A percentile compares a stretch with the other conserved stretches of the same genome.
Evolutionary conservation across 1,284 basidiomycete genomes (phyloP).

Genomic region (Cryptococcus sp.): DNA sequence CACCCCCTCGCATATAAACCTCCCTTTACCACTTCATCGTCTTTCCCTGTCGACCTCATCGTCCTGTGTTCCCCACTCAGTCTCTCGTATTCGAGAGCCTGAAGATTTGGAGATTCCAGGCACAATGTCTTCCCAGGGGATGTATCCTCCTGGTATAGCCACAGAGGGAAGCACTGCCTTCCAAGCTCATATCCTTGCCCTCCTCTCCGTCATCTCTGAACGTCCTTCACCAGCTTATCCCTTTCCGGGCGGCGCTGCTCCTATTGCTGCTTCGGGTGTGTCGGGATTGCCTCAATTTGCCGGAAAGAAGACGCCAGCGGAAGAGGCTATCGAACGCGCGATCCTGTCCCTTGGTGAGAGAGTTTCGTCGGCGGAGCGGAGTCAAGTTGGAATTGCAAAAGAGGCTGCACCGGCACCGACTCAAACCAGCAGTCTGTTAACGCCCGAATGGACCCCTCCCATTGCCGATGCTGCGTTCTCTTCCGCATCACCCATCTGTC

Average conservation of each 20-base stretch:
- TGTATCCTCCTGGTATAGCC: constrained; percentile 19
- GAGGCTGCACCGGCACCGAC: constrained; percentile 1
- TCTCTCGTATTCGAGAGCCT: too few relatives aligned
- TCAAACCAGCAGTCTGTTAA: constrained; percentile 19
- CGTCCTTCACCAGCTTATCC: constrained; percentile 45
- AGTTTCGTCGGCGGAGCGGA: constrained; percentile 27
- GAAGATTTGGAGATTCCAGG: too few relatives aligned
- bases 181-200: constrained; percentile 40
- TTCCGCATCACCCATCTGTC: constrained; percentile 17
- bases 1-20: too few relatives aligned
- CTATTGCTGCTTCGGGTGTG: constrained; percentile 2
- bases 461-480: constrained; percentile 1
- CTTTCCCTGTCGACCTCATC: too few relatives aligned
- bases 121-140: constrained; percentile 5
- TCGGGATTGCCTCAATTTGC: constrained; percentile 16
- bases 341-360: constrained; percentile 42
- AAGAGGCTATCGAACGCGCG: constrained; percentile 44
- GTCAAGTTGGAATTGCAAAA: constrained; percentile 9
- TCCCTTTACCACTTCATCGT: too few relatives aligned
- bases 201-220: constrained; percentile 37
- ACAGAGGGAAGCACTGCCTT: constrained; percentile 30
- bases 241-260: constrained; percentile 24
- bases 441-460: constrained; percentile 40
- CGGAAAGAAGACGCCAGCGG: constrained; percentile 36
- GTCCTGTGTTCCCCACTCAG: too few relatives aligned